Evolutionary conservation across 2,329 filamentous ascomycete species (phyloP).

Genomic region (Fusarium sp.): DNA sequence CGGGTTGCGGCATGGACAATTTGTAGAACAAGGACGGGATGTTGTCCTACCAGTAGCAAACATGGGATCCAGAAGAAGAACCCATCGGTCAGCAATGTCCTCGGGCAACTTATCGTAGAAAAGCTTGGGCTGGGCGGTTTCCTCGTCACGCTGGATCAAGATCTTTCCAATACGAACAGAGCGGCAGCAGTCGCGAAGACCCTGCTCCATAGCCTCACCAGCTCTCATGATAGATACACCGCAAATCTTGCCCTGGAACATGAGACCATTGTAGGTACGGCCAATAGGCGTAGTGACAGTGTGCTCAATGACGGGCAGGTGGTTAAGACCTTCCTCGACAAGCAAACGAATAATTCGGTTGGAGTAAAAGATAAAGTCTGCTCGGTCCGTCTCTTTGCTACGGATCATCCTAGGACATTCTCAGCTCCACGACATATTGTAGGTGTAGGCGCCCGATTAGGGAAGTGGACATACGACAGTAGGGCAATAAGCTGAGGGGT

Average conservation of each 20-base stretch:
- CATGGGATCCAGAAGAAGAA: slow-evolving; percentile 96
- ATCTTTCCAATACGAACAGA: slow-evolving; percentile 99
- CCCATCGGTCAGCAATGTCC: slow-evolving; percentile 93
- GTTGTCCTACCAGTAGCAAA: slow-evolving; percentile 82
- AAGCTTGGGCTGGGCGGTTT: slow-evolving; percentile 88
- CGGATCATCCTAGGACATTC: slow-evolving; percentile 83
- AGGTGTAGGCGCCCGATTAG: slow-evolving; percentile 17
- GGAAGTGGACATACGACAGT: slow-evolving; percentile 79
- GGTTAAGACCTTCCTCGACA: slow-evolving; percentile 97
- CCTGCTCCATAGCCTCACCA: slow-evolving; percentile 98
- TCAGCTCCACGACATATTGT: slow-evolving; percentile 34
- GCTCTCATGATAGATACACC: slow-evolving; percentile 99
- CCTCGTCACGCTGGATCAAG: slow-evolving; percentile 95
- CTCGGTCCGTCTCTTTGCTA: slow-evolving; percentile 87
- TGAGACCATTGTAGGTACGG: slow-evolving; percentile 86
- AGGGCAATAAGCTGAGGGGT: slow-evolving; percentile 97
- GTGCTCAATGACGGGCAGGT: slow-evolving; percentile 90
- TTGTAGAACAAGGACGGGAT: not conserved
- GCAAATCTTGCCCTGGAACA: slow-evolving; percentile 98
- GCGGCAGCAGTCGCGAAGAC: slow-evolving; percentile 92
- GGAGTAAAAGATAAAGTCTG: slow-evolving; percentile 99
- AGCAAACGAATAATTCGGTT: slow-evolving; percentile 97
- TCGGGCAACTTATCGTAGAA: slow-evolving; percentile 98
- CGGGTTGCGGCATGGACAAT: not conserved
- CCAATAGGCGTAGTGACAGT: slow-evolving; percentile 92